phyloP scores from a whole-genome alignment of 2,329 filamentous ascomycete species.

The Pyrenochaeta sp. region DNA sequence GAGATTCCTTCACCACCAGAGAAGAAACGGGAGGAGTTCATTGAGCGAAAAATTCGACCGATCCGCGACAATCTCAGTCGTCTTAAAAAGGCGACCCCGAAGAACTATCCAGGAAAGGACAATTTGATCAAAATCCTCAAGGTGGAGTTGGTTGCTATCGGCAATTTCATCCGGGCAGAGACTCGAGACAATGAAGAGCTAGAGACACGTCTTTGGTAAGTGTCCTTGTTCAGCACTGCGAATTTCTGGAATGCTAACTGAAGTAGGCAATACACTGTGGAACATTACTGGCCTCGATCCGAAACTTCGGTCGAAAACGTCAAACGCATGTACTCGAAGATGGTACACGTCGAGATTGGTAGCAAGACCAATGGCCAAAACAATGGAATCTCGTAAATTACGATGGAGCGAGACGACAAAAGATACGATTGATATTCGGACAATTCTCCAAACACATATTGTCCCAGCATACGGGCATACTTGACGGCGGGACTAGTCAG shows the following conservation, averaged over 20 bases:
- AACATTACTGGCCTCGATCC: conserved; percentile 49
- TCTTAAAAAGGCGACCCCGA: conserved; percentile 68
- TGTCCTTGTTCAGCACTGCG: background rate
- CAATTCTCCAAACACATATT: conserved; percentile 16
- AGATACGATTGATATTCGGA: conserved; percentile 2
- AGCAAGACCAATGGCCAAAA: conserved; percentile 39
- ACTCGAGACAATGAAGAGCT: conserved; percentile 53
- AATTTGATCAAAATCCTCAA: conserved; percentile 69
- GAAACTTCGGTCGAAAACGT: no score
- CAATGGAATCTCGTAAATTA: conserved; percentile 22
- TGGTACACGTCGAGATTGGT: conserved; percentile 41
- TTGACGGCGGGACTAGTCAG: conserved; percentile 23
- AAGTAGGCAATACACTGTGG: conserved; percentile 44
- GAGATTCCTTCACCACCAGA: conserved; percentile 39
- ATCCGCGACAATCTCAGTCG: conserved; percentile 67
- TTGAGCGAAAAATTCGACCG: conserved; percentile 63
- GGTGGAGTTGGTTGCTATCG: conserved; percentile 66
- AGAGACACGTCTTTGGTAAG: conserved; percentile 62
- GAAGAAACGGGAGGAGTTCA: conserved; percentile 54
- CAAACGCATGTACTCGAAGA: conserved; percentile 49
- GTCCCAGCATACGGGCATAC: conserved; percentile 27
- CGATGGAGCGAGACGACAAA: conserved; percentile 6
- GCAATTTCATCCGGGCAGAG: conserved; percentile 65
- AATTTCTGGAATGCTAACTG: conserved; percentile 24
- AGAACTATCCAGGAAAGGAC: conserved; percentile 68